Evolutionary conservation across 2,329 filamentous ascomycete genomes (phyloP).

Genomic region (Tolypocladium paradoxum): DNA sequence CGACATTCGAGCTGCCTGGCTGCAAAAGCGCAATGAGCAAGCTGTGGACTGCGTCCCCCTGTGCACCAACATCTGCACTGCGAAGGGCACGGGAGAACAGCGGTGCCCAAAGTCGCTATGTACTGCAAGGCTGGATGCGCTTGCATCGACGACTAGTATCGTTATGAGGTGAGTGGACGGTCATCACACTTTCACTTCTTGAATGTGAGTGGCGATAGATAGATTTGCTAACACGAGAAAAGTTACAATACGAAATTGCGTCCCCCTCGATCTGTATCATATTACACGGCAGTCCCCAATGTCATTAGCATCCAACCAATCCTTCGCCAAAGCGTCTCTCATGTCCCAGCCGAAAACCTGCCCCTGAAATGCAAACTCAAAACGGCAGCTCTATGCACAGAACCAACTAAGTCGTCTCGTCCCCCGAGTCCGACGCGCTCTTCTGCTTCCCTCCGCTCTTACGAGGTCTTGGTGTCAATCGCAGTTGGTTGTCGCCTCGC

Average conservation of each 20-base stretch:
- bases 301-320: too few species aligned
- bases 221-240: neutral
- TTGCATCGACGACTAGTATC: neutral
- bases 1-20: neutral
- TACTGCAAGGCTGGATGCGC: neutral
- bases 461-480: neutral
- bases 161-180: neutral
- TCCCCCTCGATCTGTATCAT: neutral
- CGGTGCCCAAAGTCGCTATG: neutral
- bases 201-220: too few species aligned
- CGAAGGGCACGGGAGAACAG: neutral
- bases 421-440: slow-evolving; percentile 22
- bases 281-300: too few species aligned
- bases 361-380: neutral
- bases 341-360: too few species aligned
- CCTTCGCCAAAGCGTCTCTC: too few species aligned
- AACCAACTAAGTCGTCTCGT: slow-evolving; percentile 15
- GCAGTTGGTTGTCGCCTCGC: neutral
- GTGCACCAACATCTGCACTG: neutral
- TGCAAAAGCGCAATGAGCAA: neutral
- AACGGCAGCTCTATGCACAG: neutral
- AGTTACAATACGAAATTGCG: neutral
- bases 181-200: too few species aligned
- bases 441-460: slow-evolving; percentile 8
- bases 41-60: neutral